Conservation (phyloP, 2,329 filamentous ascomycete species). For the Pseudogymnoascus sp. region DNA sequence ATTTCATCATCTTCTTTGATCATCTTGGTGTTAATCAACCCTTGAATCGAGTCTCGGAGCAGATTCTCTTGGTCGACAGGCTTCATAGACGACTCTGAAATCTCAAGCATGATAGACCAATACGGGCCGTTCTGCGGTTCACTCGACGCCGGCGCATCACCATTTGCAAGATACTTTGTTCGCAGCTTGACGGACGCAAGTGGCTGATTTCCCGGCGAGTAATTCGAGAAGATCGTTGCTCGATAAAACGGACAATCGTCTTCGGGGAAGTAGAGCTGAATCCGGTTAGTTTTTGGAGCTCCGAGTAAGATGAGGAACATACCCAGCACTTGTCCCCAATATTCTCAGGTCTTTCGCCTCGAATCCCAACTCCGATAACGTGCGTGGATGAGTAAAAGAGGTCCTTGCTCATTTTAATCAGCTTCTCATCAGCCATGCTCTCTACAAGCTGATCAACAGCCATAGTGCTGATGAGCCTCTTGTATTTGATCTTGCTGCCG, state of each 20-base stretch:
- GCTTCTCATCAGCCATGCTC: slow-evolving; percentile 78
- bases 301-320: slow-evolving; percentile 28
- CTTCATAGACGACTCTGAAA: slow-evolving; percentile 94
- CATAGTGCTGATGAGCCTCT: slow-evolving; percentile 94
- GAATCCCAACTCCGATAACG: slow-evolving; percentile 91
- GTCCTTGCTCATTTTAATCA: slow-evolving; percentile 74
- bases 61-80: slow-evolving; percentile 80
- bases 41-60: slow-evolving; percentile 85
- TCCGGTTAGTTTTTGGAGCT: slow-evolving; percentile 18
- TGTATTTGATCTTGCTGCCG: slow-evolving; percentile 81
- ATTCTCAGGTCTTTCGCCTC: slow-evolving; percentile 81
- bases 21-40: slow-evolving; percentile 97
- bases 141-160: slow-evolving; percentile 65
- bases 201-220: slow-evolving; percentile 97
- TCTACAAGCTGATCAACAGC: slow-evolving; percentile 81
- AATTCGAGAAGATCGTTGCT: slow-evolving; percentile 99
- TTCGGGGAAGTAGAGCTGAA: slow-evolving; percentile 91
- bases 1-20: slow-evolving; percentile 86
- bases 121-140: slow-evolving; percentile 83
- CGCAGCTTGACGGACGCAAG: slow-evolving; percentile 72
- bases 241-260: slow-evolving; percentile 99
- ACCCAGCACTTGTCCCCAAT: slow-evolving; percentile 99
- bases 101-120: slow-evolving; percentile 99
- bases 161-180: slow-evolving; percentile 77
- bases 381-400: slow-evolving; percentile 97